These are phyloP conservation scores for Nakazawaea holstii DNA, from an alignment of 805 yeast species.

Conservation along the genomic window DNA sequence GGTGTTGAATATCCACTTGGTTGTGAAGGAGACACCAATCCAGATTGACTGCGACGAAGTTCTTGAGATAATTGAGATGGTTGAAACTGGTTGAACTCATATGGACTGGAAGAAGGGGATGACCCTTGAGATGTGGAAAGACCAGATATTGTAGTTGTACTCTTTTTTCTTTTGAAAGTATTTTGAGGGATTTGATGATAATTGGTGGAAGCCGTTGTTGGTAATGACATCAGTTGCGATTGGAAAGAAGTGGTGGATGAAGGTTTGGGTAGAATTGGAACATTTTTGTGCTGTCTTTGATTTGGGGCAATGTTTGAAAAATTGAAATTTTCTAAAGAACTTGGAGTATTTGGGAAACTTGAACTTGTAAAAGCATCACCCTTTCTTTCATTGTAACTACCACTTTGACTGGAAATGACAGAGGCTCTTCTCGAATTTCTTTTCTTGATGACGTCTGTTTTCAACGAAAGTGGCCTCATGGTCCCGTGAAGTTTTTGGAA, in stretches of 20 bases:
- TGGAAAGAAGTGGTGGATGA: neutral
- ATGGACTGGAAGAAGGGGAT: slow-evolving; percentile 7
- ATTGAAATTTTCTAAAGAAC: neutral
- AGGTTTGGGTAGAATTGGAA: slow-evolving; percentile 12
- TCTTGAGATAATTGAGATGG: slow-evolving; percentile 9
- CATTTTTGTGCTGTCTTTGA: slow-evolving; percentile 7
- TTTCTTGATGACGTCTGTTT: slow-evolving; percentile 54
- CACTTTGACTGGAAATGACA: neutral
- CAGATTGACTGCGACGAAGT: neutral
- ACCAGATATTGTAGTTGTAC: slow-evolving; percentile 6
- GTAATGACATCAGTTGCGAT: neutral
- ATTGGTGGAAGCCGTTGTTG: neutral
- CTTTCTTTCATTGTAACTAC: slow-evolving; percentile 2
- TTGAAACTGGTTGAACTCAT: neutral
- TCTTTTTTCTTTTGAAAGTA: slow-evolving; percentile 11
- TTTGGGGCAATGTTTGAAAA: neutral
- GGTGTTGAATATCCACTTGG: neutral
- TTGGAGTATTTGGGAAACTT: slow-evolving; percentile 9
- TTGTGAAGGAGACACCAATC: neutral
- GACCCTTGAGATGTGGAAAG: slow-evolving; percentile 2
- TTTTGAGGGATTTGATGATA: slow-evolving; percentile 1
- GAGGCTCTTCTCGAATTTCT: slow-evolving; percentile 38
- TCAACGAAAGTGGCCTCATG: slow-evolving; percentile 51
- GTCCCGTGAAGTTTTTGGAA: slow-evolving; percentile 59
- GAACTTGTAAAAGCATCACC: slow-evolving; percentile 3